Evolutionary conservation across 2,329 filamentous ascomycete species (phyloP).

Genomic region (Diaporthe sp.): DNA sequence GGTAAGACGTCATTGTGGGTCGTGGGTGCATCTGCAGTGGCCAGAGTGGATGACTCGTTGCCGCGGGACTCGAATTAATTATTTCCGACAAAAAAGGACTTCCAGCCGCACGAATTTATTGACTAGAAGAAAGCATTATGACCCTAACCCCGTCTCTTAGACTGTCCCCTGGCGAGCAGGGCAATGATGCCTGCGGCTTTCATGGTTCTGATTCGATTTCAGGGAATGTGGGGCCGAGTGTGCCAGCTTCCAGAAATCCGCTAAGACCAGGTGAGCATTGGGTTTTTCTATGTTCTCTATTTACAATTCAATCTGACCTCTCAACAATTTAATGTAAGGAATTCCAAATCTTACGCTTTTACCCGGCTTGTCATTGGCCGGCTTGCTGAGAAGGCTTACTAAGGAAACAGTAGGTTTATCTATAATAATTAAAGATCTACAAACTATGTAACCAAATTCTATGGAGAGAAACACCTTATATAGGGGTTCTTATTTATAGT

Average conservation of each 20-base stretch:
- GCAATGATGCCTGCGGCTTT: neutral
- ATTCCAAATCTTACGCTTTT: too few species aligned
- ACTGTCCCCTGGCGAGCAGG: neutral
- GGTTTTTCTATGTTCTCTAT: neutral
- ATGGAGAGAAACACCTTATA: too few species aligned
- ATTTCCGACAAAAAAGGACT: neutral
- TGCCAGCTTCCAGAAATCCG: neutral
- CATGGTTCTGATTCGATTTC: neutral
- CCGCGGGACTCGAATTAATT: neutral
- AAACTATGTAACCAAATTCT: too few species aligned
- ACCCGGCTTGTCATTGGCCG: too few species aligned
- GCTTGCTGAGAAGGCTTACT: too few species aligned
- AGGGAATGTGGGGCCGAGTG: neutral
- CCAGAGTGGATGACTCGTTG: neutral
- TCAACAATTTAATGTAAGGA: too few species aligned
- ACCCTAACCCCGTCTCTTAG: neutral
- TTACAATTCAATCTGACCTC: neutral
- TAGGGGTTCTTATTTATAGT: too few species aligned
- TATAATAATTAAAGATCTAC: too few species aligned
- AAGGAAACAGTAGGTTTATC: too few species aligned
- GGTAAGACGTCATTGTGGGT: conserved; percentile 21
- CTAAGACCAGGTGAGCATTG: neutral
- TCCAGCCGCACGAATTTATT: neutral
- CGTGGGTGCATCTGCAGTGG: neutral
- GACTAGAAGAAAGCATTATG: neutral